Evolutionary conservation across 1,139 yeast species (phyloP).

Genomic region (Yamadazyma atmosphaerica): DNA sequence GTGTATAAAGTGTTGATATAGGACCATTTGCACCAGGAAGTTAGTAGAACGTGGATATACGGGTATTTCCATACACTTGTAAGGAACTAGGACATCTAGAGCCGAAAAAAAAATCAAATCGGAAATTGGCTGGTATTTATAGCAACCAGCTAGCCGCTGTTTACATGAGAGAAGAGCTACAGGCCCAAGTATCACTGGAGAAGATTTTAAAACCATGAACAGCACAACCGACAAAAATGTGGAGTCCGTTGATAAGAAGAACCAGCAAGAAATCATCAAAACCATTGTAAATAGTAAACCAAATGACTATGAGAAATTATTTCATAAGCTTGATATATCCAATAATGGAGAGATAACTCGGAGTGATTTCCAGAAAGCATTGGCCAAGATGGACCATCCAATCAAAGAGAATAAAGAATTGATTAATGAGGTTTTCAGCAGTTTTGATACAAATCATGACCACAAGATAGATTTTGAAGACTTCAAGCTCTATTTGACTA

Average conservation of each 20-base stretch:
- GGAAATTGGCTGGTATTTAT: no score
- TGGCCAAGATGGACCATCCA: slow-evolving; percentile 60
- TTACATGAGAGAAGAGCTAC: no score
- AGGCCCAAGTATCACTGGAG: no score
- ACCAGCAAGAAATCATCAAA: slow-evolving; percentile 9
- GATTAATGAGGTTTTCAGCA: slow-evolving; percentile 51
- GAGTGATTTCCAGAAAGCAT: slow-evolving; percentile 55
- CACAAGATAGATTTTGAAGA: slow-evolving; percentile 58
- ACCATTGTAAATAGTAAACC: slow-evolving; percentile 10
- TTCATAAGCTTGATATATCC: slow-evolving; percentile 52
- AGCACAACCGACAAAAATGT: slow-evolving; percentile 1
- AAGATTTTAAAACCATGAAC: no score
- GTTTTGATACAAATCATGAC: slow-evolving; percentile 60
- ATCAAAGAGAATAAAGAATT: slow-evolving; percentile 64
- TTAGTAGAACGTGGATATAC: no score
- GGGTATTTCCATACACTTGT: no score
- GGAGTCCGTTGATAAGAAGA: slow-evolving; percentile 9
- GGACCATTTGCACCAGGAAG: no score
- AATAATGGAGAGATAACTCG: slow-evolving; percentile 58
- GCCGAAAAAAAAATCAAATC: no score
- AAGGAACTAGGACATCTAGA: no score
- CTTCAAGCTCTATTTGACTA: slow-evolving; percentile 57
- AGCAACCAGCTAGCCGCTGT: no score
- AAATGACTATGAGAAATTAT: slow-evolving; percentile 31
- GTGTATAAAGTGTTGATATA: no score